phyloP scores from a whole-genome alignment of 495 filamentous ascomycete genomes.

The Lentithecium fluviatile region DNA sequence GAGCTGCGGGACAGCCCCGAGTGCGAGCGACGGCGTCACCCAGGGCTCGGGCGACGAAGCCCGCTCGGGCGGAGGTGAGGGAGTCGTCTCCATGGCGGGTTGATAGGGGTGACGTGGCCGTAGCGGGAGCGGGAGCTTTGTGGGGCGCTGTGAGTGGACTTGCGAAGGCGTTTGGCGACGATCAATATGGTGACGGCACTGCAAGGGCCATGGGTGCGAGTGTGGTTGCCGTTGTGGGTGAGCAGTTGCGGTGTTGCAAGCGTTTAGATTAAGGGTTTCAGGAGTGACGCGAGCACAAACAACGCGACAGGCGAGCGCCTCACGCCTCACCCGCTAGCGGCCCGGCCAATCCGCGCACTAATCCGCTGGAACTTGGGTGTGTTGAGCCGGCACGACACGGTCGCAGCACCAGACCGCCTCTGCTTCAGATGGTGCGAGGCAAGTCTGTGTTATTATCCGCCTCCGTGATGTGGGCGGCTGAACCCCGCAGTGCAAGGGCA shows the following conservation, averaged over 20 bases:
- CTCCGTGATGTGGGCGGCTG: too few relatives aligned
- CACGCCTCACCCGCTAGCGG: slow-evolving; percentile 9
- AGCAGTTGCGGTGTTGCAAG: not conserved
- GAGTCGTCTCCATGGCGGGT: slow-evolving; percentile 3
- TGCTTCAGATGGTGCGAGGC: slow-evolving; percentile 8
- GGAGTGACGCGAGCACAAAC: slow-evolving; percentile 23
- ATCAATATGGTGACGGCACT: not conserved
- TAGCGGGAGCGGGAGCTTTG: not conserved
- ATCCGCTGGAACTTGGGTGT: not conserved
- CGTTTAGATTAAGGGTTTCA: slow-evolving; percentile 19
- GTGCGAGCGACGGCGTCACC: slow-evolving; percentile 62
- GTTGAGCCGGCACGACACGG: too few relatives aligned
- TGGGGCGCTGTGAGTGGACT: not conserved
- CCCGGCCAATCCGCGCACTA: not conserved
- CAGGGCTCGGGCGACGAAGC: slow-evolving; percentile 63
- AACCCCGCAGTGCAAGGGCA: too few relatives aligned
- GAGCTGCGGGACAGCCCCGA: slow-evolving; percentile 62
- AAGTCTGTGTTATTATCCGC: too few relatives aligned
- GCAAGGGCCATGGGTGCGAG: not conserved
- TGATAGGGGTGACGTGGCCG: not conserved
- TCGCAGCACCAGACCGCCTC: not conserved
- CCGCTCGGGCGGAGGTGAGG: slow-evolving; percentile 35
- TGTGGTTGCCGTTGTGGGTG: not conserved
- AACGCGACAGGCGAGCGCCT: slow-evolving; percentile 8
- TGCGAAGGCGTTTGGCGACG: too few relatives aligned